These are phyloP conservation scores for Samsoniella hepiali DNA, from an alignment of 2,329 filamentous ascomycete species.

Conservation along the genomic window DNA sequence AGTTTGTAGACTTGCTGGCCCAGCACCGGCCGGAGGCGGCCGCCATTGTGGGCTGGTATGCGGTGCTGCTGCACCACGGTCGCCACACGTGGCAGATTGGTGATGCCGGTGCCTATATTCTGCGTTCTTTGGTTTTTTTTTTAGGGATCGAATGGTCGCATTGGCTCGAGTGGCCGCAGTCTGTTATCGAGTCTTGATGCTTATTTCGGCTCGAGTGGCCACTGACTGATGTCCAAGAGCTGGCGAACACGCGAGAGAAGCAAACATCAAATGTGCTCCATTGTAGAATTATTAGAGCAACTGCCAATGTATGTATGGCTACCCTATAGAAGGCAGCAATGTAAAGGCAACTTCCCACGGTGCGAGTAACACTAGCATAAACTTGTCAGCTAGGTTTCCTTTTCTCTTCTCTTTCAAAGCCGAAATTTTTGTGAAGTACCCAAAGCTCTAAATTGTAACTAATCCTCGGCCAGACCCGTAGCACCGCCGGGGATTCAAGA, in stretches of 20 bases:
- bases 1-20: neutral
- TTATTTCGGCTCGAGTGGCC: neutral
- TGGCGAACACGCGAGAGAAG: too few species aligned
- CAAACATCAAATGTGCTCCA: too few species aligned
- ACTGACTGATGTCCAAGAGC: too few species aligned
- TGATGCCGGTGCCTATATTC: neutral
- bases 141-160: neutral
- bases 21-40: neutral
- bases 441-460: too few species aligned
- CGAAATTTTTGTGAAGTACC: too few species aligned
- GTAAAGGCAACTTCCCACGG: neutral
- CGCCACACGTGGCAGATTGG: slow-evolving; percentile 13
- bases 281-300: too few species aligned
- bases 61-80: slow-evolving; percentile 7
- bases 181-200: neutral
- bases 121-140: neutral
- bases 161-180: slow-evolving; percentile 8
- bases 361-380: neutral
- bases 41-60: slow-evolving; percentile 8
- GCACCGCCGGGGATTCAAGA: too few species aligned
- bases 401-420: too few species aligned
- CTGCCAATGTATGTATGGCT: neutral
- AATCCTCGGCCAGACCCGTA: too few species aligned
- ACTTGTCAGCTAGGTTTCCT: too few species aligned
- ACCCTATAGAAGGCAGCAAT: neutral